Evolutionary conservation across 805 yeast species (phyloP), one percentile per base, ranked within the genome.

Genomic region (Lipomyces starkeyi): DNA sequence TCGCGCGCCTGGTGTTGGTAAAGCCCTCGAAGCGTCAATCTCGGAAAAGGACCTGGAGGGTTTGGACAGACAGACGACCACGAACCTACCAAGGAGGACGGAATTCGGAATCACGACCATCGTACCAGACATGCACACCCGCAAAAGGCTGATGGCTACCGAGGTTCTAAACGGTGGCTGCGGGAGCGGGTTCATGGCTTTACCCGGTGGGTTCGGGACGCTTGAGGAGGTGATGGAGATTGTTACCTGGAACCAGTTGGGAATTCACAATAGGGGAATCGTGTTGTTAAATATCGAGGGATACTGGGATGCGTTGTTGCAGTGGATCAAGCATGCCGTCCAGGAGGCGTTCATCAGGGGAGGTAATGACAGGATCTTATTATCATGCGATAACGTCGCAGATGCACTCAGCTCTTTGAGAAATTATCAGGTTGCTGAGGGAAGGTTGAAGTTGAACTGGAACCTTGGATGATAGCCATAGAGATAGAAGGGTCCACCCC

Each of bases 201-300:
- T 92, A 80, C 97, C 97, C 14, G 97, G 97, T 70, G 97, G 97
- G 2, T 91, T 87, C 77, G 97, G 97, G 61, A 91, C 97, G 7
- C 80, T 91, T 76, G 97, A 92, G 79, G 97, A 92, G 80, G 82
- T 92, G 70, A 88, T 91, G 88, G 97, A 92, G 81, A 89, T 91
- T 64, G 89, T 90, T 67, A 92, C 97, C 3, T 92, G 97, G 97
- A 87, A 88, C 61, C 97, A 92, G 81, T 83, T 92, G 74, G 95
- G 93, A 43, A 91, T 92, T 72, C 97, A 92, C 78, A 80, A 83
- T 70, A 89, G 89, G 78, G 97, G 97, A 35, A 87, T 92, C 74
- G 88, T 92, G 17, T 76, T 92, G 55, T 88, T 87, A 80, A 92
- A 92, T 79, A 83, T 89, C 64, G 83, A 89, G 78, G 97, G 97